phyloP scores from a whole-genome alignment of 345 rosid genomes.

The Fremontodendron californicum region DNA sequence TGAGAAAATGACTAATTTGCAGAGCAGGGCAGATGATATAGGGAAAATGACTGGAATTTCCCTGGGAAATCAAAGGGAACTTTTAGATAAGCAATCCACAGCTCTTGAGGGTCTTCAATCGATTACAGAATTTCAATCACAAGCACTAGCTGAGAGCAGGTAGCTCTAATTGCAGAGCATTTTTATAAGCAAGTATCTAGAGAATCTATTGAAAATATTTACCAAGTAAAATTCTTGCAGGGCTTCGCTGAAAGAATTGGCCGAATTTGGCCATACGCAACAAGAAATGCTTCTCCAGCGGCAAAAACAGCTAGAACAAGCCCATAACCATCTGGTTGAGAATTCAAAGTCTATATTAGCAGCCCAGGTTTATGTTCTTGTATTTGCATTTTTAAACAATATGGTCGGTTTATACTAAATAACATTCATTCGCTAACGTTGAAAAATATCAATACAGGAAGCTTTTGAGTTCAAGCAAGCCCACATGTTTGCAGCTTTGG shows the following conservation, averaged over 20 bases:
- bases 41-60: neutral
- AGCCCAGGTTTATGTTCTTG: slow-evolving; percentile 49
- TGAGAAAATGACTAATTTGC: slow-evolving; percentile 34
- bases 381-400: neutral
- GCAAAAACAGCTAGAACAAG: slow-evolving; percentile 59
- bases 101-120: slow-evolving; percentile 22
- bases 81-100: neutral
- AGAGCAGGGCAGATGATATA: neutral
- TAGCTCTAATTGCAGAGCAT: slow-evolving; percentile 31
- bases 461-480: neutral
- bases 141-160: neutral
- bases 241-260: slow-evolving; percentile 44
- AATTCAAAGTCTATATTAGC: slow-evolving; percentile 63
- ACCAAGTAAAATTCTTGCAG: slow-evolving; percentile 25
- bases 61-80: neutral
- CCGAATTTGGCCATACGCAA: slow-evolving; percentile 56
- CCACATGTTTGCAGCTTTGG: neutral
- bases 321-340: slow-evolving; percentile 59
- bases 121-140: neutral
- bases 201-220: neutral
- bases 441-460: neutral
- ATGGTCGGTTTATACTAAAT: neutral
- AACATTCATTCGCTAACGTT: neutral
- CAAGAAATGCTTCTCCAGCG: slow-evolving; percentile 63
- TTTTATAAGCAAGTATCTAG: too few species aligned